phyloP scores from a whole-genome alignment of 768 basidiomycete genomes.

The Termitomyces sp. region DNA sequence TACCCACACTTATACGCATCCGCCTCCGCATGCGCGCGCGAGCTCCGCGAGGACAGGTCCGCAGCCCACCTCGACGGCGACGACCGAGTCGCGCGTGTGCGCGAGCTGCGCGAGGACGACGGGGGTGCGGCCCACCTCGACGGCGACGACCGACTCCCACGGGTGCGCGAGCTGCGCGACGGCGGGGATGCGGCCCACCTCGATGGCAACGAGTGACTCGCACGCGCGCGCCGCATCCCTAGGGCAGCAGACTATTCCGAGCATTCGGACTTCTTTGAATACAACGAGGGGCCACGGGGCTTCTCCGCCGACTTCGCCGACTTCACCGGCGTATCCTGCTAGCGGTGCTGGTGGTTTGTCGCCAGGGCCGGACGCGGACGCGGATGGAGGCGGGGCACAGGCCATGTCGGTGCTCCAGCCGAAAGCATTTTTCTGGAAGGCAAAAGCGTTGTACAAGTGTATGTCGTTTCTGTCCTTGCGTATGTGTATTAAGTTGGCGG shows the following conservation, averaged over 20 bases:
- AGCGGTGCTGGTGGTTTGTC: background rate
- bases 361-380: no score
- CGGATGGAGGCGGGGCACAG: background rate
- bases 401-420: background rate
- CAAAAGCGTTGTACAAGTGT: slow-evolving; percentile 11
- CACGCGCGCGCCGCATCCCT: no score
- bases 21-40: no score
- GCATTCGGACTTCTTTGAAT: background rate
- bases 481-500: background rate
- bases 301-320: background rate
- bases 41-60: no score
- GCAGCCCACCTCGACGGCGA: no score
- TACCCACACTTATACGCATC: no score
- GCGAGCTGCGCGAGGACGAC: background rate
- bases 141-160: background rate
- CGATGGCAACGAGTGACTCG: no score
- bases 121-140: background rate
- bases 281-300: background rate
- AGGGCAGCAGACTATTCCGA: background rate
- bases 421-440: slow-evolving; percentile 1
- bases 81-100: background rate
- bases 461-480: no score
- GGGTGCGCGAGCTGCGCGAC: no score
- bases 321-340: background rate
- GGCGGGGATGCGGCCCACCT: background rate